Evolutionary conservation across 1,284 basidiomycete species (phyloP), one percentile per base, ranked within the genome.

Genomic region (Rhodofomes roseus): DNA sequence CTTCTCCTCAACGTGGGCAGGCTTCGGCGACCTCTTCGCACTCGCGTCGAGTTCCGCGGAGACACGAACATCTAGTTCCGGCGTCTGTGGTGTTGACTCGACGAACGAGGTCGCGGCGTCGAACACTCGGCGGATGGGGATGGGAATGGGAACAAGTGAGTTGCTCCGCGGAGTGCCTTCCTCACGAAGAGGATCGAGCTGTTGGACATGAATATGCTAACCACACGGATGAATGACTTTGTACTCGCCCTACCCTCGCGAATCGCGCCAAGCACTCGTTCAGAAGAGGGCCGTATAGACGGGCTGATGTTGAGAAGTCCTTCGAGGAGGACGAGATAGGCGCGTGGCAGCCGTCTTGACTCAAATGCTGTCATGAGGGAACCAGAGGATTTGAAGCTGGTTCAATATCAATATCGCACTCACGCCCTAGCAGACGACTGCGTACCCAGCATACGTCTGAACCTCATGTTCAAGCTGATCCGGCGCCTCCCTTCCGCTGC

Each of bases 401-500:
- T 20, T 53, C 31, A 12, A 54, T 23, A 18, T 48, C 25, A 25
- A 23, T 14, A n/a, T 58, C 20, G 27, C 27, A 29, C 4, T 8
- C 29, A 39, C 29, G 50, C 23, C 18, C 46, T n/a, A 34, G 22
- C 12, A 39, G 22, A 27, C 48, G 6, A 34, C 14, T 31, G 71
- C 77, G 40, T 67, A 93, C 81, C 95, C 95, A 25, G 78, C 71
- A 75, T 96, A 97, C 2, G 69, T 65, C 54, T 82, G 63, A n/a
- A 97, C 90, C 69, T 95, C 92, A 22, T 76, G 77, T 65, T 93
- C 87, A 34, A 98, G 75, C 41, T 72, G 72, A 50, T 82, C 79
- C 73, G 92, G 77, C 64, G 89, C 87, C 16, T 84, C 84, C 3
- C 66, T 76, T 61, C 85, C 88, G 23, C 77, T 79, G 54, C 71